Conservation (phyloP, 2,329 filamentous ascomycete species). For the Phyllosticta paracitricarpa region DNA sequence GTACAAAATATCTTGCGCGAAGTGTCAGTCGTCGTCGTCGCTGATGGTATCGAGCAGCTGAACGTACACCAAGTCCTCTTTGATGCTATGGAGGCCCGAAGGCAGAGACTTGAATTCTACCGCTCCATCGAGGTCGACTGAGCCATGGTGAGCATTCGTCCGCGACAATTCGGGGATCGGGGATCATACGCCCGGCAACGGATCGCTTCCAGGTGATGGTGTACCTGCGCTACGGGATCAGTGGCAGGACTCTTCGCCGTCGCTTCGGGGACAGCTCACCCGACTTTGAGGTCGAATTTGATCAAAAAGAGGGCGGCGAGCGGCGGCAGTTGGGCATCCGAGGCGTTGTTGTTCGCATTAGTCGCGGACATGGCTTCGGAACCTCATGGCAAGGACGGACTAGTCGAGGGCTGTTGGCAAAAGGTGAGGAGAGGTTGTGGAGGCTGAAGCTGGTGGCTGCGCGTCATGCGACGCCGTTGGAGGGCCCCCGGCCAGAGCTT, state of each 20-base stretch:
- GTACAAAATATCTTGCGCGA: constrained; percentile 73
- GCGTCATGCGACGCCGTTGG: constrained; percentile 6
- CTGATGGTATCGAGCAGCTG: neutral
- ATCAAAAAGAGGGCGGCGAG: constrained; percentile 80
- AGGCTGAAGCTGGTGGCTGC: constrained; percentile 1
- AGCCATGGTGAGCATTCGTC: constrained; percentile 1
- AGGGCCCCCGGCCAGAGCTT: neutral
- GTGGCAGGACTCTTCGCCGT: neutral
- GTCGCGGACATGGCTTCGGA: constrained; percentile 10
- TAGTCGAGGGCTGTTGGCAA: neutral
- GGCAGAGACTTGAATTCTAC: constrained; percentile 96
- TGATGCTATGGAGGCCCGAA: constrained; percentile 81
- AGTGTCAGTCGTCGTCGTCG: neutral
- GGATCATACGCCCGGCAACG: constrained; percentile 49
- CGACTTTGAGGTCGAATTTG: constrained; percentile 84
- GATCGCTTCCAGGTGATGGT: constrained; percentile 83
- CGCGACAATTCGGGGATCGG: neutral
- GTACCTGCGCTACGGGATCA: constrained; percentile 39
- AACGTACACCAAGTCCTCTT: constrained; percentile 62
- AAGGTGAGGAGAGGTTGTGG: neutral
- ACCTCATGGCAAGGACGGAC: constrained; percentile 7
- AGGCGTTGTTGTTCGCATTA: constrained; percentile 7
- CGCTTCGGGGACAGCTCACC: constrained; percentile 42
- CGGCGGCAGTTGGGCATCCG: constrained; percentile 20
- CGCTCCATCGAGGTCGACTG: constrained; percentile 62